Evolutionary conservation across 2,329 filamentous ascomycete genomes (phyloP), one percentile per base, ranked within the genome.

Genomic region (Venturia oleaginea): DNA sequence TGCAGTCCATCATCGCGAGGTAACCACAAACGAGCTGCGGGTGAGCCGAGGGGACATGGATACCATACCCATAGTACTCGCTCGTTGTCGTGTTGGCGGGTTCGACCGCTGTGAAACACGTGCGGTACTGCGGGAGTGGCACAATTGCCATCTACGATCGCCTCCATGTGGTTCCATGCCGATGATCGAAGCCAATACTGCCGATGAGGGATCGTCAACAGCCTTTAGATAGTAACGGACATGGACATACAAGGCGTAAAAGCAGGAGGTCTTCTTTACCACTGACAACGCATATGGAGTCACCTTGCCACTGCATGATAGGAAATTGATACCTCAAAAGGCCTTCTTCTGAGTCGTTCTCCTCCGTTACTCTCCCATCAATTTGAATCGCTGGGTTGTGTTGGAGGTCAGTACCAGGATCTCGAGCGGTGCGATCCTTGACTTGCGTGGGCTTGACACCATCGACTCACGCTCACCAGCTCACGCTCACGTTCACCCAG

Each of bases 131-230:
- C 48, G 48, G 48, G 32, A 32, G 48, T 54, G 48, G 48, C 48
- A 32, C 15, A 57, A 34, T 30, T 24, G 22, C 15, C 17, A 57
- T 34, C 27, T n/a, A 57, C 51, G 51, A 57, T 57, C 51, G 30
- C 51, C 51, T 57, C 51, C 4, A 57, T 57, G 51, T 57, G 51
- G 51, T 57, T 30, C 51, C 51, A 57, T 57, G 51, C 51, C n/a
- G 51, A 57, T 5, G 51, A 57, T 57, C 51, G 51, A 57, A 57
- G 51, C 51, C 30, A 57, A 32, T 32, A 19, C 51, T 4, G 51
- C 24, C 27, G 30, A 57, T n/a, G 51, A 57, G 30, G 1, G 27
- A 57, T 57, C 51, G 17, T 34, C 30, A 10, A 57, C 51, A 34
- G 24, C 51, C 10, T 57, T 57, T n/a, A n/a, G n/a, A n/a, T n/a